Percentiles rank a stretch among this genome's conserved stretches.
Conservation (phyloP, 2,329 filamentous ascomycete genomes). For the Drechslera avenae region DNA sequence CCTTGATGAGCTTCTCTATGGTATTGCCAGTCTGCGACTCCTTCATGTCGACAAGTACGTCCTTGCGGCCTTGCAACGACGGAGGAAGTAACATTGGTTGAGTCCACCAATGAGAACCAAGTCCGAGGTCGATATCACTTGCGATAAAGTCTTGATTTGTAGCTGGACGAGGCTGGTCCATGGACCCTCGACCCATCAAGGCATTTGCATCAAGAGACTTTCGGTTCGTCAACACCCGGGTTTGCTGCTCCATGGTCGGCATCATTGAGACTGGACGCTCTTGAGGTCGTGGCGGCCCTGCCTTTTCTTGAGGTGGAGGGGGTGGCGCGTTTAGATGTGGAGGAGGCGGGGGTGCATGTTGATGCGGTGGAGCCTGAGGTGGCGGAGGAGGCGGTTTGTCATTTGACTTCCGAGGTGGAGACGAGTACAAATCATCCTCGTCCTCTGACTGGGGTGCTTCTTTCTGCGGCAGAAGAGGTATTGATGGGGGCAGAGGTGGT, state of each 20-base stretch:
- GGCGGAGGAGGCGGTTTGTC: slow-evolving; percentile 44
- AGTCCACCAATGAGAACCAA: slow-evolving; percentile 83
- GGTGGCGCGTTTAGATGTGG: slow-evolving; percentile 49
- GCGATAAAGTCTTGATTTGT: slow-evolving; percentile 85
- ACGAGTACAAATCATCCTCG: slow-evolving; percentile 47
- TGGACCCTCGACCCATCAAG: slow-evolving; percentile 63
- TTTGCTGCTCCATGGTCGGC: slow-evolving; percentile 50
- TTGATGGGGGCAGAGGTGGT: slow-evolving; percentile 45
- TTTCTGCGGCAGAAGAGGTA: slow-evolving; percentile 34
- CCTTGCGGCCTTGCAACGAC: slow-evolving; percentile 77
- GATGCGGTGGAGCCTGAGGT: slow-evolving; percentile 44
- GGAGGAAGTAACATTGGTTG: slow-evolving; percentile 80
- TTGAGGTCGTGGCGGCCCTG: slow-evolving; percentile 48
- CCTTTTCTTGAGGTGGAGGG: slow-evolving; percentile 45
- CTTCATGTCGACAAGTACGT: slow-evolving; percentile 81
- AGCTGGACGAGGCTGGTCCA: slow-evolving; percentile 72
- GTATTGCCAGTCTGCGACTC: slow-evolving; percentile 76
- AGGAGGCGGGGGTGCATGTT: slow-evolving; percentile 43
- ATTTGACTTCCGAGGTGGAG: slow-evolving; percentile 44
- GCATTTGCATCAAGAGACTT: slow-evolving; percentile 70
- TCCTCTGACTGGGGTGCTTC: slow-evolving; percentile 38
- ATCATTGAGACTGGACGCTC: slow-evolving; percentile 27
- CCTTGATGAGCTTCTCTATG: slow-evolving; percentile 78
- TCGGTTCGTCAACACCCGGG: slow-evolving; percentile 54
- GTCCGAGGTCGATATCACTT: slow-evolving; percentile 79